Percentiles rank a stretch among this genome's conserved stretches.
phyloP scores from a whole-genome alignment of 495 filamentous ascomycete genomes.

The Lasiosphaeria ovina region DNA sequence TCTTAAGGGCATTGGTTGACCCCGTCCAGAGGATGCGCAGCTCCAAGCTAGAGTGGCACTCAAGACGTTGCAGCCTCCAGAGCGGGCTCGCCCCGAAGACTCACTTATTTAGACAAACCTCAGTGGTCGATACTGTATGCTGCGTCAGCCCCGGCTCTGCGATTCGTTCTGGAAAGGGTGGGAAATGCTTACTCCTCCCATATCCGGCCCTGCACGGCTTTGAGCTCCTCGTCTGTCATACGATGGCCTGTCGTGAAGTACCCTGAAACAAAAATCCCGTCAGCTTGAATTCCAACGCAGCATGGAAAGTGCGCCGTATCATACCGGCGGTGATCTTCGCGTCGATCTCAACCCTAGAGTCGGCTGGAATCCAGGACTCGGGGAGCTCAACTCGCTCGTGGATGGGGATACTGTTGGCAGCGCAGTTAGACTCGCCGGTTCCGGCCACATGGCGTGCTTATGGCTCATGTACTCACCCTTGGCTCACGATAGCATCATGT shows the following conservation, averaged over 20 bases:
- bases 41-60: neutral
- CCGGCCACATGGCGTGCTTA: conserved; percentile 14
- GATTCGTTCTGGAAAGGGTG: conserved; percentile 16
- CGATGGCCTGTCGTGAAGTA: conserved; percentile 88
- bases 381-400: conserved; percentile 91
- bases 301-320: conserved; percentile 31
- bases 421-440: neutral
- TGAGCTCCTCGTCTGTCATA: conserved; percentile 82
- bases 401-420: conserved; percentile 68
- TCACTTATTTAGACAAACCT: neutral
- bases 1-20: neutral
- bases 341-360: conserved; percentile 96
- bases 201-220: conserved; percentile 79
- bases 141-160: conserved; percentile 23
- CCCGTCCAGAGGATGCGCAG: neutral
- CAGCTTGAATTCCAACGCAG: conserved; percentile 17
- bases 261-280: conserved; percentile 34
- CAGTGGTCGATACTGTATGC: conserved; percentile 29
- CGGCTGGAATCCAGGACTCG: conserved; percentile 89
- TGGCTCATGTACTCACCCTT: conserved; percentile 57
- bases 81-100: neutral
- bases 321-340: conserved; percentile 97
- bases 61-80: neutral
- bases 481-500: conserved; percentile 94
- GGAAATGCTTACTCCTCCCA: conserved; percentile 73